Conservation (phyloP, 2,329 filamentous ascomycete genomes). For the Aspergillus thermomutatus region DNA sequence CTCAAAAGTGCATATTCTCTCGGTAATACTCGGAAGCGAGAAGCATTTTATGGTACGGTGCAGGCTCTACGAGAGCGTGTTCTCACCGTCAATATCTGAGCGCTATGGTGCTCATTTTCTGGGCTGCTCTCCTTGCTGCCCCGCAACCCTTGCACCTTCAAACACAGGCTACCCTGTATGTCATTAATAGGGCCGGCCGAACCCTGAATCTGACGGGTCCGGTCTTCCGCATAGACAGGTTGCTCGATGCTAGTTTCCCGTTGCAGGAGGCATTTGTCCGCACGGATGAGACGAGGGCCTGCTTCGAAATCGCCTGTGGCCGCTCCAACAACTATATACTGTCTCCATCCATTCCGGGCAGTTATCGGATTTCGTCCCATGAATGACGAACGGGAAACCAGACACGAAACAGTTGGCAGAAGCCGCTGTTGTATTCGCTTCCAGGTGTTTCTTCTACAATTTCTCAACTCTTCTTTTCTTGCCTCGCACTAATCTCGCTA, state of each 20-base stretch:
- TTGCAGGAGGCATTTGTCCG: slow-evolving; percentile 4
- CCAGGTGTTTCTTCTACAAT: not conserved
- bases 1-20: slow-evolving; percentile 7
- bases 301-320: not conserved
- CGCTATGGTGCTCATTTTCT: slow-evolving; percentile 7
- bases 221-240: not conserved
- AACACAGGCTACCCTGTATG: slow-evolving; percentile 6
- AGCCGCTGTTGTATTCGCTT: not conserved
- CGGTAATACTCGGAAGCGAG: slow-evolving; percentile 3
- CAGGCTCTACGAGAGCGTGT: slow-evolving; percentile 7
- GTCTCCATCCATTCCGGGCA: not conserved
- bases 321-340: not conserved
- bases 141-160: slow-evolving; percentile 6
- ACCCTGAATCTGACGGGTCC: slow-evolving; percentile 8
- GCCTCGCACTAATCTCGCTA: not conserved
- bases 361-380: not conserved
- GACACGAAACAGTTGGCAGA: not conserved
- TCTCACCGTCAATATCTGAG: slow-evolving; percentile 9
- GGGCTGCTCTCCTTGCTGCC: slow-evolving; percentile 6
- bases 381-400: not conserved
- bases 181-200: slow-evolving; percentile 1
- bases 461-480: not conserved
- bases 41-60: slow-evolving; percentile 7
- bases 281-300: not conserved
- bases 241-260: not conserved